Percentiles rank a stretch among this genome's conserved stretches.
Conservation (phyloP, 345 rosid genomes). For the Gossypium australe region DNA sequence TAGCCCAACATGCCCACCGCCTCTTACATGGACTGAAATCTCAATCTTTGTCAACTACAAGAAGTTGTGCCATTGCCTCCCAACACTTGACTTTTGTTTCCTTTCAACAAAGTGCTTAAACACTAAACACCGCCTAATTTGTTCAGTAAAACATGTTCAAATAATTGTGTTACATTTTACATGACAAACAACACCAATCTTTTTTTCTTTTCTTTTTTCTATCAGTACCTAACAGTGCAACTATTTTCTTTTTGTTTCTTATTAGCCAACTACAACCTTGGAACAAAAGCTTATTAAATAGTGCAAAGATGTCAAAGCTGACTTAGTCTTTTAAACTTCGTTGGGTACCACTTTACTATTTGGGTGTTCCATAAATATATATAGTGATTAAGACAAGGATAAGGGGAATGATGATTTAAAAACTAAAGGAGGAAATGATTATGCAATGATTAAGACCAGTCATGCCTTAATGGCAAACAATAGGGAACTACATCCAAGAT, state of each 20-base stretch:
- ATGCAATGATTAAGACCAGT: background rate
- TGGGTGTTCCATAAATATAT: background rate
- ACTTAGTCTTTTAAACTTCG: background rate
- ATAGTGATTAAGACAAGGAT: background rate
- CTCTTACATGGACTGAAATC: background rate
- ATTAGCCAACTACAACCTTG: background rate
- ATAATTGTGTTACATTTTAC: too few species aligned
- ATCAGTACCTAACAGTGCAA: too few species aligned
- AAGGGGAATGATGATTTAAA: background rate
- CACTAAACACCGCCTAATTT: too few species aligned
- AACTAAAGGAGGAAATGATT: background rate
- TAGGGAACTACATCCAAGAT: background rate
- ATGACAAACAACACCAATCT: too few species aligned
- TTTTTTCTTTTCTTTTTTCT: background rate
- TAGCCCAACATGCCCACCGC: constrained; percentile 1
- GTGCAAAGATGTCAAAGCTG: background rate
- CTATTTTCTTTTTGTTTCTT: background rate
- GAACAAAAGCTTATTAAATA: background rate
- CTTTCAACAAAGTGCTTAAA: background rate
- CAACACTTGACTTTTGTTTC: background rate
- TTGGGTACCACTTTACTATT: background rate
- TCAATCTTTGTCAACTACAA: background rate
- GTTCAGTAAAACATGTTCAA: too few species aligned
- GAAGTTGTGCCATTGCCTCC: background rate
- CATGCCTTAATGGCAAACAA: constrained; percentile 1